Base-by-base conservation (phyloP, 2,329 filamentous ascomycete species). In the Berkeleyomyces rouxiae region DNA sequence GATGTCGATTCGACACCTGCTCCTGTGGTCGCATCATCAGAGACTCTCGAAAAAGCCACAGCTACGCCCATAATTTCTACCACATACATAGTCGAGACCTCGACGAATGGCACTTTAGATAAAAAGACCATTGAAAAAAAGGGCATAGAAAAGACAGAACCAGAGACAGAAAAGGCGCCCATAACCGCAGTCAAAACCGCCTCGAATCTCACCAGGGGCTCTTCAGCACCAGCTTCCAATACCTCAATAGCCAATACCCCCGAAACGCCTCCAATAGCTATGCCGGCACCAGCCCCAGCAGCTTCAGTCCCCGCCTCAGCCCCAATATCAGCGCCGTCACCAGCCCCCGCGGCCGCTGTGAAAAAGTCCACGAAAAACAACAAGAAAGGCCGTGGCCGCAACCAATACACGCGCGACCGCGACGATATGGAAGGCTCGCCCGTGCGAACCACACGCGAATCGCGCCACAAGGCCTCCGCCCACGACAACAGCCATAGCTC, bases 331-430 rank as follows among this genome's bases (percentile, higher is more conserved):
- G 65, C 73, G 0, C 77, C 79, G 9, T 76, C 77, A 6, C 68
- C 75, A 9, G 69, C 68, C 2, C 47, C 62, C 10, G 61, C 53
- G 2, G 53, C 44, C 66, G 75, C 78, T 1, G 77, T 80, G 63
- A 88, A 86, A 70, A 86, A 86, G 68, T 74, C 80, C 70, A 70
- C 81, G 73, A 63, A 78, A 83, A 69, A 83, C 5, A 78, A 81
- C 67, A 83, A 86, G 69, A 84, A 86, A 66, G 83, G 80, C 43
- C 84, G 85, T 64, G 86, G 87, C 16, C 84, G 87, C 66, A 93
- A 92, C 67, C 89, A 93, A 71, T 91, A 92, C 69, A 91, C 87
- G 0, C 87, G 86, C 69, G 86, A 91, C 66, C 81, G 84, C 55
- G 86, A 89, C 58, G 77, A 79, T 16, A 77, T 77, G 39, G 80